These are phyloP conservation scores for Moringa oleifera DNA, from an alignment of 345 rosid genomes.

Conservation along the genomic window DNA sequence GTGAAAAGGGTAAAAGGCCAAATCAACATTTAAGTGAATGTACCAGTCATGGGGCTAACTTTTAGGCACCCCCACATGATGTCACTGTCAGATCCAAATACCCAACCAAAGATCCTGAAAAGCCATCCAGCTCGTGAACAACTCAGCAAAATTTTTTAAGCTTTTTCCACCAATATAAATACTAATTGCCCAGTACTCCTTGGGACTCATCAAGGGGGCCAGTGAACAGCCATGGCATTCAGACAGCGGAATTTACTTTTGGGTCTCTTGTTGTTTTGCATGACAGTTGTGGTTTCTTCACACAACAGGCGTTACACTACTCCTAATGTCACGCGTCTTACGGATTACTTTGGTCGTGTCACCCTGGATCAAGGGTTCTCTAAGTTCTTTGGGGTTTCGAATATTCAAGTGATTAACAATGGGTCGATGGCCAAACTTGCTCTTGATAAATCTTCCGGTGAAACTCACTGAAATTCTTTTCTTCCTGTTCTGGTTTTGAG, in stretches of 20 bases:
- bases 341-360: constrained; percentile 53
- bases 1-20: not conserved
- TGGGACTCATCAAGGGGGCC: constrained; percentile 4
- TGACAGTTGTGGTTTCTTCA: constrained; percentile 40
- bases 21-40: constrained; percentile 9
- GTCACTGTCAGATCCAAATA: constrained; percentile 19
- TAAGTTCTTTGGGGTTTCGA: constrained; percentile 46
- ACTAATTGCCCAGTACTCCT: constrained; percentile 1
- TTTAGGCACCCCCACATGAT: constrained; percentile 20
- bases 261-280: constrained; percentile 32
- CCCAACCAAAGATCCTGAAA: constrained; percentile 6
- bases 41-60: constrained; percentile 16
- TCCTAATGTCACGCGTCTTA: constrained; percentile 55
- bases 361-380: constrained; percentile 40
- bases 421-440: constrained; percentile 60
- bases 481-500: not conserved
- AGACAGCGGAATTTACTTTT: constrained; percentile 16
- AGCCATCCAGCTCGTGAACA: constrained; percentile 38
- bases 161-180: constrained; percentile 6
- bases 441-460: constrained; percentile 73
- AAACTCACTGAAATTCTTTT: not conserved
- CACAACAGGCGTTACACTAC: constrained; percentile 46
- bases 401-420: constrained; percentile 44
- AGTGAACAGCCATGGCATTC: constrained; percentile 24
- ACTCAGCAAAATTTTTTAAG: constrained; percentile 23